Base-by-base conservation (phyloP, 805 yeast species). In the Saturnispora serradocipensis region DNA sequence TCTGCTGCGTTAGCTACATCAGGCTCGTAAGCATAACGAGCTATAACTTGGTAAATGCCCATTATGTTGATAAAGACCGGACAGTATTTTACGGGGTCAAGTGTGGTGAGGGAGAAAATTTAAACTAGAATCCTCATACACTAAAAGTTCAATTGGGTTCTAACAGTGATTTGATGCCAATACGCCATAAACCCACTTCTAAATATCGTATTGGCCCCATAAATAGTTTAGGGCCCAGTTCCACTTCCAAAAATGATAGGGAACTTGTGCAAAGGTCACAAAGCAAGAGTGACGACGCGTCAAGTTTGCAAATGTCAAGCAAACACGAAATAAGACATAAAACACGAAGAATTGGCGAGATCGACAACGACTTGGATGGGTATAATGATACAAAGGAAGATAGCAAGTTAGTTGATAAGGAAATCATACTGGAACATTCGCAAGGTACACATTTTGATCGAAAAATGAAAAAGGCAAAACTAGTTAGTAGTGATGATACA, bases 1-100 rank as follows among this genome's bases (percentile, higher is more conserved):
- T 93, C 98, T 28, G 82, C 88, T 56, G 80, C 88, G 49, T 83
- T 88, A n/a, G 58, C 69, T 3, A 63, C 63, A 38, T 61, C 66
- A 15, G 69, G 70, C 1, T 62, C 56, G 53, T 66, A 66, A n/a
- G 65, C 62, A 49, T 53, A 66, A 49, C 57, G 58, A 9, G 67
- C 65, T 45, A 62, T 59, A 20, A 60, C 69, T 5, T 61, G 52
- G 49, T 62, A 66, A 34, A 32, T 20, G 9, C 39, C 43, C 51
- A 49, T 49, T 13, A 32, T 48, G 20, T 18, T 48, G 45, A 48
- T 47, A 47, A 47, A 47, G 42, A 38, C 22, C 18, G 67, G 68
- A n/a, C 36, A 20, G 20, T 18, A 38, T 38, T 18, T 18, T 38
- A 38, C 15, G 42, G 42, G 42, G 22, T 38, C 42, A 18, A 18